Conservation (phyloP, 345 rosid species). For the Boechera retrofracta region DNA sequence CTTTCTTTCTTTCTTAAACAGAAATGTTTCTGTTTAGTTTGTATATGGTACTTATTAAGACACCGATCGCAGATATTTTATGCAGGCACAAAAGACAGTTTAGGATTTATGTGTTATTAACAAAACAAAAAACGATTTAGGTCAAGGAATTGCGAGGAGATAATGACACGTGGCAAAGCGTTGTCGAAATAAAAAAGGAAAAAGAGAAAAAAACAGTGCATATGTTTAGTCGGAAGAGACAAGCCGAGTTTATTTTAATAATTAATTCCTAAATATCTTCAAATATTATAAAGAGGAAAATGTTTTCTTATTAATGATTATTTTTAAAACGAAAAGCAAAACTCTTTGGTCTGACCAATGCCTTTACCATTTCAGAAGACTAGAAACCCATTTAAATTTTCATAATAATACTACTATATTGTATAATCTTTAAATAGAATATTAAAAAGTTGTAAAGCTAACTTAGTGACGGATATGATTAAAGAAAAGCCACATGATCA, state of each 20-base stretch:
- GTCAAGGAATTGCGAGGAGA: neutral
- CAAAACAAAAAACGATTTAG: constrained; percentile 3
- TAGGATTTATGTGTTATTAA: neutral
- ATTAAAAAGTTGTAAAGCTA: constrained; percentile 28
- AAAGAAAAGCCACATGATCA: constrained; percentile 34
- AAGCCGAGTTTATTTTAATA: constrained; percentile 15
- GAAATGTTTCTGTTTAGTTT: neutral
- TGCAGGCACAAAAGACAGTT: neutral
- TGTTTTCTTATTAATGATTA: constrained; percentile 16
- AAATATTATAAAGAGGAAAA: neutral
- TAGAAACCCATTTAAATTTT: constrained; percentile 4
- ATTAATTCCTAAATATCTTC: neutral
- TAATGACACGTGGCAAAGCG: constrained; percentile 9
- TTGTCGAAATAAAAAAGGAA: neutral
- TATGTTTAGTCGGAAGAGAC: constrained; percentile 35
- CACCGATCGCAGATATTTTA: neutral
- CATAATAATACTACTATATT: constrained; percentile 23
- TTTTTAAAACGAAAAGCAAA: constrained; percentile 21
- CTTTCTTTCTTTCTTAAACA: neutral
- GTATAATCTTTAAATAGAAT: neutral
- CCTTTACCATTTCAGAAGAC: constrained; percentile 21
- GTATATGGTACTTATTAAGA: neutral
- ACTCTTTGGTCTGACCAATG: constrained; percentile 16
- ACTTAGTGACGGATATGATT: constrained; percentile 42
- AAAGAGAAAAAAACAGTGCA: neutral